A percentile compares a stretch with the other conserved stretches of the same genome.
Conservation (phyloP, 306 rosid genomes). For the Vigna angularis region DNA sequence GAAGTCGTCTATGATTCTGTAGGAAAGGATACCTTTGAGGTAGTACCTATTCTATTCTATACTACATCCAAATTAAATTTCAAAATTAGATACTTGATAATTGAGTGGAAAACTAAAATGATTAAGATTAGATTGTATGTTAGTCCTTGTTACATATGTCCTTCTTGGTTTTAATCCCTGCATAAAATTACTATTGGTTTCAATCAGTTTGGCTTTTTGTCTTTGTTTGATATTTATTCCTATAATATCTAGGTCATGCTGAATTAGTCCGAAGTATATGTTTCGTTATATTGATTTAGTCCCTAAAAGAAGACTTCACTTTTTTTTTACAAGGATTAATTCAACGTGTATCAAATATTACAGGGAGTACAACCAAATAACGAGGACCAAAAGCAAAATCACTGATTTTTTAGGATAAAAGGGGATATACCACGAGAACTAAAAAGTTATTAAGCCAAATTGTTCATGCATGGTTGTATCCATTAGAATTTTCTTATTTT, state of each 20-base stretch:
- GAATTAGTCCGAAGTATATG: not conserved
- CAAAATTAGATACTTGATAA: constrained; percentile 14
- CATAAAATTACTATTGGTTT: not conserved
- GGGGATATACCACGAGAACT: not conserved
- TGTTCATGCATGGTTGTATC: not conserved
- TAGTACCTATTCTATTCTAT: constrained; percentile 42
- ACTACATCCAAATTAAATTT: constrained; percentile 9
- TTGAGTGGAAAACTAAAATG: constrained; percentile 9
- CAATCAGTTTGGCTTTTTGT: not conserved
- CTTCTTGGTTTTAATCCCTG: not conserved
- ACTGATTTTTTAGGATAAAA: not conserved
- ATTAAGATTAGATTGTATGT: not conserved
- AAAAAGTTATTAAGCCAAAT: not conserved
- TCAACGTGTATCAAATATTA: not conserved
- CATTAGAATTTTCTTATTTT: constrained; percentile 11
- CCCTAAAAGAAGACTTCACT: not conserved
- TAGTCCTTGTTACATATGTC: not conserved
- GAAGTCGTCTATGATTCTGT: constrained; percentile 95
- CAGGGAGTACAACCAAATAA: not conserved
- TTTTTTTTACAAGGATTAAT: not conserved
- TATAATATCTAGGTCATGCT: not conserved
- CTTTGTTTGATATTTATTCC: not conserved
- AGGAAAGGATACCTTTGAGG: constrained; percentile 93
- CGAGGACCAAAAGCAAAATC: not conserved
- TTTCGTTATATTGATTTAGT: not conserved